These are phyloP conservation scores for Aspergillus coremiiformis DNA, from an alignment of 495 filamentous ascomycete species.

Conservation along the genomic window DNA sequence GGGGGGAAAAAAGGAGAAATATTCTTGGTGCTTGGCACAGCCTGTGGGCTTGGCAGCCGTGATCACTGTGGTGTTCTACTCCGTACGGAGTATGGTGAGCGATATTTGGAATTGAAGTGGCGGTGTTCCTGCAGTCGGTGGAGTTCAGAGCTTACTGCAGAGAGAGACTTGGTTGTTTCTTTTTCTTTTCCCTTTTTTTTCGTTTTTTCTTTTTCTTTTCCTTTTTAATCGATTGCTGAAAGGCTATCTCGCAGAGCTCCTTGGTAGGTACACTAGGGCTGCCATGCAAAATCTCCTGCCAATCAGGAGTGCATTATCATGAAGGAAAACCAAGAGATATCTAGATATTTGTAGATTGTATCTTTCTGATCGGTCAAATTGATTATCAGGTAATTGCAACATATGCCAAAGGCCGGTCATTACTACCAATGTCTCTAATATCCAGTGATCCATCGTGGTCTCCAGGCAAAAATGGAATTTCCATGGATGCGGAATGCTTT, in stretches of 20 bases:
- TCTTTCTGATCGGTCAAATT: neutral
- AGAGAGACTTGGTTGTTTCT: constrained; percentile 1
- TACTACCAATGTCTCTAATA: neutral
- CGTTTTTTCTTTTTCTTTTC: too few relatives aligned
- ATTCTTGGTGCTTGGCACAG: constrained; percentile 18
- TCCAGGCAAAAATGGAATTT: neutral
- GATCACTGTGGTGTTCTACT: constrained; percentile 8
- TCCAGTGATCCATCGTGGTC: neutral
- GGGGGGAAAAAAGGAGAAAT: constrained; percentile 14
- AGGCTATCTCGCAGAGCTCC: constrained; percentile 4
- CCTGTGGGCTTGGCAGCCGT: constrained; percentile 15
- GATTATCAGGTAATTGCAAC: constrained; percentile 11
- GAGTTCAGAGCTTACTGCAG: constrained; percentile 2
- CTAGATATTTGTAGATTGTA: neutral
- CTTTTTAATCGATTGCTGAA: neutral
- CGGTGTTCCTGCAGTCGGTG: constrained; percentile 23
- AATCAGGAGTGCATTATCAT: neutral
- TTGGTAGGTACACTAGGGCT: neutral
- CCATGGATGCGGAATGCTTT: neutral
- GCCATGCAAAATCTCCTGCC: neutral
- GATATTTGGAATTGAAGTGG: constrained; percentile 11
- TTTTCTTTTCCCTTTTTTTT: too few relatives aligned
- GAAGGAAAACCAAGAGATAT: neutral
- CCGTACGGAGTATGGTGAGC: neutral
- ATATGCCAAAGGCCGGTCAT: constrained; percentile 7